Evolutionary conservation across 2,329 filamentous ascomycete species (phyloP).

Genomic region (Pseudogymnoascus sp.): DNA sequence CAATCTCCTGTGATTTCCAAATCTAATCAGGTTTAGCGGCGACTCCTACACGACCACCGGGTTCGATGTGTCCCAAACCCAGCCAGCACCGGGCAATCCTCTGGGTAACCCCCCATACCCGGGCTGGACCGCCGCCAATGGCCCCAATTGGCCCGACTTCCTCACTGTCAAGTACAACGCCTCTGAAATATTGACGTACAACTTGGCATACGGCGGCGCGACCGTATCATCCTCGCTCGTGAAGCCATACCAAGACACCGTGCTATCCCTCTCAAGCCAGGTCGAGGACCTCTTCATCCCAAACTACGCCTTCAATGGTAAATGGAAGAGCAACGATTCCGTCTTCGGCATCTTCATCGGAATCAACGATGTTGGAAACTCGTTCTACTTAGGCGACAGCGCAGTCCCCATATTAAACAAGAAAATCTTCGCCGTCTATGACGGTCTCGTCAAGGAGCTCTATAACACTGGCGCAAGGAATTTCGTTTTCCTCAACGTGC

Average conservation of each 20-base stretch:
- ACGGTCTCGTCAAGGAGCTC: constrained; percentile 36
- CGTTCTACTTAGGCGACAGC: constrained; percentile 31
- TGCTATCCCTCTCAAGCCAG: constrained; percentile 33
- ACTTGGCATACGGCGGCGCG: constrained; percentile 42
- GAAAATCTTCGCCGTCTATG: constrained; percentile 38
- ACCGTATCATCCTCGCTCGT: constrained; percentile 34
- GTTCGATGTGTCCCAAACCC: constrained; percentile 30
- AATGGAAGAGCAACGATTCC: constrained; percentile 33
- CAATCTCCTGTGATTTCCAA: neutral
- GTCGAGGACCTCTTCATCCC: constrained; percentile 36
- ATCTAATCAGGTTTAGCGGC: constrained; percentile 24
- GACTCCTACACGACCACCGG: constrained; percentile 36
- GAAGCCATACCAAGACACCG: constrained; percentile 29
- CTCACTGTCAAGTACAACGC: constrained; percentile 38
- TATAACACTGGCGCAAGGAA: constrained; percentile 48
- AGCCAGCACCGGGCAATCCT: constrained; percentile 32
- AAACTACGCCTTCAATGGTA: constrained; percentile 29
- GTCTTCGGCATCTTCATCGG: constrained; percentile 47
- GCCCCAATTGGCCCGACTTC: constrained; percentile 50
- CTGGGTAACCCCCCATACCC: constrained; percentile 35
- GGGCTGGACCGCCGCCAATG: constrained; percentile 36
- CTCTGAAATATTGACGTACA: constrained; percentile 41
- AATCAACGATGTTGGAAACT: constrained; percentile 49
- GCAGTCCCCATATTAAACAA: constrained; percentile 31
- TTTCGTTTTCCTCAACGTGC: constrained; percentile 53